Conservation (phyloP, 306 rosid genomes). For the Trifolium subterraneum region DNA sequence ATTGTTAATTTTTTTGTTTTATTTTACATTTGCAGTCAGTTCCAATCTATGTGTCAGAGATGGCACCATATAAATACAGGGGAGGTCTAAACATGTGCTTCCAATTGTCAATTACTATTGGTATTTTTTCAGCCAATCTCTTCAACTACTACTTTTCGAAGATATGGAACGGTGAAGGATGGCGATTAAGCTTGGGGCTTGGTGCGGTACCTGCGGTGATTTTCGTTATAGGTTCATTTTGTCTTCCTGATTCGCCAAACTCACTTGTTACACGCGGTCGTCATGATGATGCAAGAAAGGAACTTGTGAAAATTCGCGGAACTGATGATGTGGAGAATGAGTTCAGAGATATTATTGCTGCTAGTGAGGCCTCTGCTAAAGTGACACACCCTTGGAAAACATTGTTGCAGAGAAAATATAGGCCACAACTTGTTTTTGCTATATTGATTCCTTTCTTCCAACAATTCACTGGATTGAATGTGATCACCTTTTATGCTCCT, state of each 20-base stretch:
- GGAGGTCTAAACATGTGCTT: conserved; percentile 78
- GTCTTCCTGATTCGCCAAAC: conserved; percentile 79
- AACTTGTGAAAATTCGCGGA: conserved; percentile 59
- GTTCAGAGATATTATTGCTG: conserved; percentile 58
- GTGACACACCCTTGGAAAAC: conserved; percentile 67
- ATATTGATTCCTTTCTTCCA: conserved; percentile 75
- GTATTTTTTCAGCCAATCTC: conserved; percentile 68
- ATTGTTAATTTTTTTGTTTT: not conserved
- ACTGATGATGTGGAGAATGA: conserved; percentile 62
- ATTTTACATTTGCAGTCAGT: conserved; percentile 56
- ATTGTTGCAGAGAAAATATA: conserved; percentile 55
- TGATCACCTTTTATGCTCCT: conserved; percentile 82
- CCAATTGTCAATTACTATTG: conserved; percentile 76
- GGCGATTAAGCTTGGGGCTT: conserved; percentile 82
- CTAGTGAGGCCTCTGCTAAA: conserved; percentile 56
- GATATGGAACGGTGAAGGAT: conserved; percentile 67
- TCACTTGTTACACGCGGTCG: conserved; percentile 66
- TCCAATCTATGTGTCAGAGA: conserved; percentile 80
- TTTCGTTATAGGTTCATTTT: conserved; percentile 58
- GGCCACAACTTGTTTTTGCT: conserved; percentile 74
- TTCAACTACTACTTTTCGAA: conserved; percentile 64
- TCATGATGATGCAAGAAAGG: conserved; percentile 50
- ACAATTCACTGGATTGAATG: conserved; percentile 82
- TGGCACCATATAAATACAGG: conserved; percentile 68
- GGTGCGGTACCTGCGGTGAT: conserved; percentile 75